phyloP scores from a whole-genome alignment of 179 eudicot genomes.

The Vitellaria paradoxa region DNA sequence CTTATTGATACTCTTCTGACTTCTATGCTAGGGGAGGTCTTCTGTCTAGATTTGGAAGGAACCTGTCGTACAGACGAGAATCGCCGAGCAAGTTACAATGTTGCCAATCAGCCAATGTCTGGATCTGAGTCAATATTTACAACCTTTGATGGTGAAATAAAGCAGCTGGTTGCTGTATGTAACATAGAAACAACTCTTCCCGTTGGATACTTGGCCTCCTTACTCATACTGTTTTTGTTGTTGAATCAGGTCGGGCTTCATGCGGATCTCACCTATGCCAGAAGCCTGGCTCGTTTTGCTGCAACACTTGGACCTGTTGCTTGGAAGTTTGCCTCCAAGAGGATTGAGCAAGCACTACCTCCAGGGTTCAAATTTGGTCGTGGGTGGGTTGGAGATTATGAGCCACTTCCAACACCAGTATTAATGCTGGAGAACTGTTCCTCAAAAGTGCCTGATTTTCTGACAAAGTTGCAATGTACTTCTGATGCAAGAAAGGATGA shows the following conservation, averaged over 20 bases:
- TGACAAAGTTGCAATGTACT: slow-evolving; percentile 19
- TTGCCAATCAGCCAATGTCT: slow-evolving; percentile 42
- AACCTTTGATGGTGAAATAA: slow-evolving; percentile 77
- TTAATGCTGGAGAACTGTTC: slow-evolving; percentile 37
- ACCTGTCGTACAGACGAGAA: slow-evolving; percentile 62
- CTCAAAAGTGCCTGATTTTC: slow-evolving; percentile 38
- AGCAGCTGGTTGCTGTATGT: slow-evolving; percentile 90
- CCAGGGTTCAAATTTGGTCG: slow-evolving; percentile 72
- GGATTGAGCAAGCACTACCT: slow-evolving; percentile 79
- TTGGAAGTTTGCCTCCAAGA: slow-evolving; percentile 82
- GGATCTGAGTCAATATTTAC: slow-evolving; percentile 55
- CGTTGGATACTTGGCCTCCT: slow-evolving; percentile 8
- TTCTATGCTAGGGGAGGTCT: slow-evolving; percentile 48
- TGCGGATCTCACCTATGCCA: slow-evolving; percentile 76
- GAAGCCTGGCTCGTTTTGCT: slow-evolving; percentile 89
- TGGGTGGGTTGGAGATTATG: slow-evolving; percentile 97
- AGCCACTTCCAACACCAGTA: slow-evolving; percentile 77
- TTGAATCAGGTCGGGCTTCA: slow-evolving; percentile 74
- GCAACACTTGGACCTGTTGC: slow-evolving; percentile 87
- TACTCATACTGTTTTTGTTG: slow-evolving; percentile 13
- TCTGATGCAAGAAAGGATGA: slow-evolving; percentile 29
- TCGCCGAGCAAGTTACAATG: slow-evolving; percentile 77
- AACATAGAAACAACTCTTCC: not conserved
- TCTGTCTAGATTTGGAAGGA: slow-evolving; percentile 56
- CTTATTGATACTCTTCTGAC: slow-evolving; percentile 1